Base-by-base conservation (phyloP, 306 rosid genomes). In the Rosa persica region DNA sequence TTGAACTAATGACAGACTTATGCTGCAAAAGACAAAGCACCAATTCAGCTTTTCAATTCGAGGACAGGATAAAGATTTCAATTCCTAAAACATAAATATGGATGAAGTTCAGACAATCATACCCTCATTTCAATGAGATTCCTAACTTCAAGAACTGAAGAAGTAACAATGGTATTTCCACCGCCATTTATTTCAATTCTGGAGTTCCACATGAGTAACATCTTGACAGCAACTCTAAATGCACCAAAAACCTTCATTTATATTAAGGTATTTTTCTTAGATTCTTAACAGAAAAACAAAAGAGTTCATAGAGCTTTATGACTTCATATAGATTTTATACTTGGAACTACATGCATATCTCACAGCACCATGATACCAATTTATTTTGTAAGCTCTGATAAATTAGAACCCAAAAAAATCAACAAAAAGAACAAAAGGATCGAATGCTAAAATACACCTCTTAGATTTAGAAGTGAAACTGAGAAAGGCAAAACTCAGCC, bases 201-300 rank as follows among this genome's bases (percentile, higher is more conserved):
- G 80, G 98, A 88, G 85, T 93, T 88, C 98, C 97, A 88, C 98
- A 95, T 95, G 67, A 95, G 96, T 86, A 95, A 77, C 97, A 95
- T 91, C 88, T 95, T 95, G 82, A 95, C 91, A 81, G 92, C 74
- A 82, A 95, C 97, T 92, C 98, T 88, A 86, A 95, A 90, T 73
- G 98, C 98, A 79, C 98, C 98, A 86, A 83, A 95, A 80, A 95
- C 98, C 98, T 95, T 85, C 90, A 93, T 57, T 67, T 75, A 81
- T 68, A 80, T 72, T 75, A 73, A 78, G 49, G 48, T 23, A 58
- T 12, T 55, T 55, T 22, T 74, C 57, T 80, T 67, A 80, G 83
- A 74, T 20, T 66, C 49, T 27, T 27, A 44, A 67, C 12, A 74
- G 19, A 30, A 40, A 54, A 39, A 61, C n/a, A 36, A n/a, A 52